A percentile compares a stretch with the other conserved stretches of the same genome.
These are phyloP conservation scores for Colletotrichum sp. DNA, from an alignment of 2,329 filamentous ascomycete species.

Conservation along the genomic window DNA sequence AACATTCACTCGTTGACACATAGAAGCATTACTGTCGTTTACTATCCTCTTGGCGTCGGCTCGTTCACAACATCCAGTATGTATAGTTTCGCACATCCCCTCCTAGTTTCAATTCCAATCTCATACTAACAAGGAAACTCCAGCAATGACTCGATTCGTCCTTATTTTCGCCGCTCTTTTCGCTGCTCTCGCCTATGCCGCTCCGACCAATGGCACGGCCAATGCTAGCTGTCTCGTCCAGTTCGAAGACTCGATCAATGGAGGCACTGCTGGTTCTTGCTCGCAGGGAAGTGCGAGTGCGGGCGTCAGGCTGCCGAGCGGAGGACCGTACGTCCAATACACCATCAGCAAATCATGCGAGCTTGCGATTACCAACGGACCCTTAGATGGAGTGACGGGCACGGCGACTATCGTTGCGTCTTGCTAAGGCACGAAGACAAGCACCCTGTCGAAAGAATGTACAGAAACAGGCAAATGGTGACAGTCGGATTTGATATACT, in stretches of 20 bases:
- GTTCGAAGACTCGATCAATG: background rate
- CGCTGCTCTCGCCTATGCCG: background rate
- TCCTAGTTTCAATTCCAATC: background rate
- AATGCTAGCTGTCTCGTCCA: background rate
- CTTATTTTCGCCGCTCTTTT: background rate
- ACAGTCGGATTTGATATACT: fast-evolving
- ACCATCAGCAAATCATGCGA: background rate
- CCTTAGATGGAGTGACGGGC: background rate
- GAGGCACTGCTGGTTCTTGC: background rate
- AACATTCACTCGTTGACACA: background rate
- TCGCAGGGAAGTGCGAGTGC: background rate
- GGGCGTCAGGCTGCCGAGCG: background rate
- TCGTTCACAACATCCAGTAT: background rate
- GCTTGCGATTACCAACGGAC: background rate
- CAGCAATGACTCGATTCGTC: background rate
- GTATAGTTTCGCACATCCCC: fast-evolving
- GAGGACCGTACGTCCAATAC: background rate
- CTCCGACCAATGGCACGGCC: background rate
- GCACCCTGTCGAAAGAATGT: fast-evolving
- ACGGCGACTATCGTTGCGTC: background rate
- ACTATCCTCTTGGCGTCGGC: background rate
- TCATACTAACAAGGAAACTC: fast-evolving
- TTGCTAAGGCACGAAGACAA: background rate
- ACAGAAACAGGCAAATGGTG: background rate
- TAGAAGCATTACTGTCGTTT: fast-evolving